A percentile compares a stretch with the other conserved stretches of the same genome.
Conservation (phyloP, 768 basidiomycete genomes). For the Russula dissimulans region DNA sequence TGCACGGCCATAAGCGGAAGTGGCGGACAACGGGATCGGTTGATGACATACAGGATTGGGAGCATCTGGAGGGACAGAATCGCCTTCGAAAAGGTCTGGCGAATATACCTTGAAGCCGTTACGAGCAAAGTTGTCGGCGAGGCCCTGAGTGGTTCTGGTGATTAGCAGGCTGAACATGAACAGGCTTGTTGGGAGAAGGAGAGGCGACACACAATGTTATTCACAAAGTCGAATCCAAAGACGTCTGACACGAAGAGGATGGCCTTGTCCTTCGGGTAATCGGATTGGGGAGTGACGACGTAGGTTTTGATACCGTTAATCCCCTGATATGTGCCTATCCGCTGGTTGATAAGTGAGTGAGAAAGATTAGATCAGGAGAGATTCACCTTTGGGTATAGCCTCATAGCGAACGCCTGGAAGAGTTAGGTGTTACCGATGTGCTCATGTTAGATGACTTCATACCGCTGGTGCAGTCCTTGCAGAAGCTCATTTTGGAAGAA, state of each 20-base stretch:
- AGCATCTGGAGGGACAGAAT: slow-evolving; percentile 21
- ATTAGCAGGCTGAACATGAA: not conserved
- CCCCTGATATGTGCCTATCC: slow-evolving; percentile 26
- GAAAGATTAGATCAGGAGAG: not conserved
- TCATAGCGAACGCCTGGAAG: slow-evolving; percentile 29
- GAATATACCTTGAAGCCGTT: slow-evolving; percentile 28
- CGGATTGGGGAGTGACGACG: slow-evolving; percentile 32
- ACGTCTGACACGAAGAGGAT: slow-evolving; percentile 34
- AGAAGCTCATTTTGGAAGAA: slow-evolving; percentile 37
- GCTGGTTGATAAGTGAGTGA: not conserved
- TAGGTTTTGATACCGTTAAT: slow-evolving; percentile 33
- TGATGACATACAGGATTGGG: slow-evolving; percentile 11
- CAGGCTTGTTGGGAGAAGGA: not conserved
- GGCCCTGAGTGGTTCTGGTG: slow-evolving; percentile 24
- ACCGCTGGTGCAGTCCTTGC: slow-evolving; percentile 51
- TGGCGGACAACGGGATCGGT: not conserved
- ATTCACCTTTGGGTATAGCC: slow-evolving; percentile 29
- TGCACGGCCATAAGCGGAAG: not conserved
- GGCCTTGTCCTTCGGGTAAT: slow-evolving; percentile 34
- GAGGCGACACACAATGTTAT: slow-evolving; percentile 23
- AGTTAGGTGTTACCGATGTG: not conserved
- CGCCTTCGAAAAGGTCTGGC: slow-evolving; percentile 21
- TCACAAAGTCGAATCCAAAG: slow-evolving; percentile 30
- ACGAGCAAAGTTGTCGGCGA: slow-evolving; percentile 36
- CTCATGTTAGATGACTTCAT: not conserved